Conservation (phyloP, 768 basidiomycete genomes). For the Hemileccinum rubropunctum region DNA sequence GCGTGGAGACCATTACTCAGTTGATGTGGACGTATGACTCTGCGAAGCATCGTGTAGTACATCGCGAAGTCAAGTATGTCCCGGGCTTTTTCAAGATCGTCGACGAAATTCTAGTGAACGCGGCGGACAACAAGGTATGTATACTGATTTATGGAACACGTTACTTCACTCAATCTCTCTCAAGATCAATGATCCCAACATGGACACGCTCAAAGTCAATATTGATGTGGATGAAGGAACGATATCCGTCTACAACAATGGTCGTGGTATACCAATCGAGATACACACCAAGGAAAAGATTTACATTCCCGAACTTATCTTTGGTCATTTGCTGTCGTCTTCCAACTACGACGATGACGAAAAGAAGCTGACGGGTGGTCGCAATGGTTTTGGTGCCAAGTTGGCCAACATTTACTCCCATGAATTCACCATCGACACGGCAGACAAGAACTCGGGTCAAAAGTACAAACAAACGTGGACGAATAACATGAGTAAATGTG, state of each 20-base stretch:
- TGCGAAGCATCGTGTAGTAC: conserved; percentile 77
- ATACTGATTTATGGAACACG: neutral
- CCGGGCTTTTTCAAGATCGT: conserved; percentile 99
- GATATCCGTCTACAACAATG: conserved; percentile 96
- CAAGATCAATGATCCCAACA: conserved; percentile 87
- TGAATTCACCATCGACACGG: conserved; percentile 95
- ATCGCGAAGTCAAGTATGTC: conserved; percentile 83
- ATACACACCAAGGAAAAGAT: conserved; percentile 91
- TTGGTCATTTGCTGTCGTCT: conserved; percentile 89
- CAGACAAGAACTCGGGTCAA: conserved; percentile 77
- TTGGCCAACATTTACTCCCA: conserved; percentile 97
- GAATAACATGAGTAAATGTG: conserved; percentile 88
- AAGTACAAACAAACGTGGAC: conserved; percentile 97
- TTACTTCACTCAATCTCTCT: neutral
- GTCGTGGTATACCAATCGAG: conserved; percentile 94
- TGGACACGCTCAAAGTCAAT: conserved; percentile 89
- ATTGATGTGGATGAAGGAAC: conserved; percentile 80
- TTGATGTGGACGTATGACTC: conserved; percentile 93
- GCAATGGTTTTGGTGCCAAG: conserved; percentile 98
- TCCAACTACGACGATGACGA: conserved; percentile 99
- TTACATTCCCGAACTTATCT: conserved; percentile 96
- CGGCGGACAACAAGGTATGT: conserved; percentile 95
- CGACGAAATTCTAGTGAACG: conserved; percentile 98
- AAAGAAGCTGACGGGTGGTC: conserved; percentile 97
- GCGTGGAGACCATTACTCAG: conserved; percentile 84